phyloP scores from a whole-genome alignment of 352 stramenopile species.

The Phytophthora kernoviae region DNA sequence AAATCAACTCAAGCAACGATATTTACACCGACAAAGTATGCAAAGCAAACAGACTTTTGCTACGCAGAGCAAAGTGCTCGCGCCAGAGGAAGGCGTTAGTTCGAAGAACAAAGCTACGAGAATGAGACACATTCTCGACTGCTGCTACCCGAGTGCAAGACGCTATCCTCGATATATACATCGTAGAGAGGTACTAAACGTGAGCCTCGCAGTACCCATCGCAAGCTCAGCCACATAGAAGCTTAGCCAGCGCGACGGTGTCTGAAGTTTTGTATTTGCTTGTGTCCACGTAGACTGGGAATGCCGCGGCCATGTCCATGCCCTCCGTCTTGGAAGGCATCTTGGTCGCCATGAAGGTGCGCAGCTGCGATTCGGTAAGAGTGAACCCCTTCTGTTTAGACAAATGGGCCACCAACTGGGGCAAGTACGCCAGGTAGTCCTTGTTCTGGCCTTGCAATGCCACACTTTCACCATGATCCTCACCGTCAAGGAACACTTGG shows the following conservation, averaged over 20 bases:
- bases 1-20: no score
- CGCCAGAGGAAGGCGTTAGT: no score
- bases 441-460: conserved; percentile 26
- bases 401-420: conserved; percentile 41
- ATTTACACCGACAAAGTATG: no score
- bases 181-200: no score
- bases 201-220: no score
- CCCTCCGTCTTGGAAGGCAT: conserved; percentile 63
- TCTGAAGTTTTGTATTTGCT: conserved; percentile 50
- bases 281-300: conserved; percentile 59
- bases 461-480: conserved; percentile 36
- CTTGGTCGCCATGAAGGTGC: conserved; percentile 54
- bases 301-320: conserved; percentile 56
- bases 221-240: conserved; percentile 22
- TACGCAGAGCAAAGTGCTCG: no score
- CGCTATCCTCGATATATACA: no score
- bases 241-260: conserved; percentile 29
- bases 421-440: conserved; percentile 43
- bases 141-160: background rate
- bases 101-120: no score
- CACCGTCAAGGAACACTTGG: conserved; percentile 52
- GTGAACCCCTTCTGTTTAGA: conserved; percentile 28
- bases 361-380: conserved; percentile 45
- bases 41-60: background rate
- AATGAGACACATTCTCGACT: background rate